These are phyloP conservation scores for Cucurbita ficifolia DNA, from an alignment of 306 rosid species.

Conservation along the genomic window DNA sequence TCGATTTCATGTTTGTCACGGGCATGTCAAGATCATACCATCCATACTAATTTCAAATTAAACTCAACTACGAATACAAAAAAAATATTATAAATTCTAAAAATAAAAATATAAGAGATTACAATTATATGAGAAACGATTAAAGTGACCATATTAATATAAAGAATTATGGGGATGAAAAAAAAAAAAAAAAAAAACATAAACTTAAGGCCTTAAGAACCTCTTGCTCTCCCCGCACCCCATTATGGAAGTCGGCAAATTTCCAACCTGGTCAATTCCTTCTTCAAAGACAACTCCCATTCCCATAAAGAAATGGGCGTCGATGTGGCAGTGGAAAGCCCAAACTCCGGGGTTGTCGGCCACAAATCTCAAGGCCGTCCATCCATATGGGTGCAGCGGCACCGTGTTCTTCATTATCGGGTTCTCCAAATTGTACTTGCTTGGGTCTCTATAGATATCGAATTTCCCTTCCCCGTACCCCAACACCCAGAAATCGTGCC, in stretches of 20 bases:
- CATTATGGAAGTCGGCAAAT: slow-evolving; percentile 60
- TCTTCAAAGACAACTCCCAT: slow-evolving; percentile 85
- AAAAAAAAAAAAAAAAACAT: too few species aligned
- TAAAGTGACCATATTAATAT: too few species aligned
- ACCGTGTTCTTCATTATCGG: slow-evolving; percentile 84
- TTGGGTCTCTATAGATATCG: slow-evolving; percentile 30
- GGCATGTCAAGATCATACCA: too few species aligned
- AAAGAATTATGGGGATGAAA: background rate
- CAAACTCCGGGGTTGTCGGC: slow-evolving; percentile 75
- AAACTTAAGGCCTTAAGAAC: slow-evolving; percentile 21
- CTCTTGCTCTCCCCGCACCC: slow-evolving; percentile 54
- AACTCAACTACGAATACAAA: too few species aligned
- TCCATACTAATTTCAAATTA: too few species aligned
- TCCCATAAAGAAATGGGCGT: slow-evolving; percentile 73
- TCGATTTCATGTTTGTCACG: too few species aligned
- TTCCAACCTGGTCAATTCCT: slow-evolving; percentile 51
- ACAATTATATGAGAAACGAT: too few species aligned
- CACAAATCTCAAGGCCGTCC: slow-evolving; percentile 79
- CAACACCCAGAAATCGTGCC: slow-evolving; percentile 83
- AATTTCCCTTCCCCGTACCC: slow-evolving; percentile 82
- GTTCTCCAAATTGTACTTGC: slow-evolving; percentile 49
- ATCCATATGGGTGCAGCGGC: slow-evolving; percentile 51
- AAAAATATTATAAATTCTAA: too few species aligned
- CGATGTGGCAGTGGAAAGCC: slow-evolving; percentile 91
- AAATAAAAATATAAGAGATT: too few species aligned